Conservation (phyloP, 2,329 filamentous ascomycete species). For the Fusarium sarcochroum region DNA sequence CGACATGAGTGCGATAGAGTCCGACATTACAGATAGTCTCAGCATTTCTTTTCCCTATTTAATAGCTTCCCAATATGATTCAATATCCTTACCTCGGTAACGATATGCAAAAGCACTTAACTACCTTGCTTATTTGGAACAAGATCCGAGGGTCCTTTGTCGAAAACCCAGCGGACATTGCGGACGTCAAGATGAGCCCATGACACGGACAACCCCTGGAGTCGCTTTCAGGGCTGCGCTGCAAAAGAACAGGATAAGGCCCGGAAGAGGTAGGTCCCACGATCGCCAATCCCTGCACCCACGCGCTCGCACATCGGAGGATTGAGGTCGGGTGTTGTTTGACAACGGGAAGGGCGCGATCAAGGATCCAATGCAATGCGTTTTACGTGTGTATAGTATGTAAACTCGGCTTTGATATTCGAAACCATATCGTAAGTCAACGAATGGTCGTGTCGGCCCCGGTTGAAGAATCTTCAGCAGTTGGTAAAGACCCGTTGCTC, state of each 20-base stretch:
- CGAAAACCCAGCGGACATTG: constrained; percentile 28
- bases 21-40: background rate
- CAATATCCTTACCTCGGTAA: background rate
- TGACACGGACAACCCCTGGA: constrained; percentile 35
- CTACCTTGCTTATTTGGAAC: constrained; percentile 13
- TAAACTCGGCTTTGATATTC: background rate
- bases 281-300: constrained; percentile 40
- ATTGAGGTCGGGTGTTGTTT: constrained; percentile 5
- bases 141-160: constrained; percentile 10
- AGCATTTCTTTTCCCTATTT: background rate
- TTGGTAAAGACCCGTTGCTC: constrained; percentile 21
- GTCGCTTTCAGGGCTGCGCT: background rate
- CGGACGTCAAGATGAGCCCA: constrained; percentile 46
- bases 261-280: constrained; percentile 34
- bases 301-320: constrained; percentile 22
- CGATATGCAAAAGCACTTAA: constrained; percentile 14
- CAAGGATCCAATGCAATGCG: background rate
- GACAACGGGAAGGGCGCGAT: constrained; percentile 22
- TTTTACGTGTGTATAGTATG: constrained; percentile 9
- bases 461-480: background rate
- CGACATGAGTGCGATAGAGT: background rate
- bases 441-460: background rate
- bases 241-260: constrained; percentile 23
- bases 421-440: constrained; percentile 4
- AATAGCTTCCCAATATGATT: background rate